A percentile compares a stretch with the other conserved stretches of the same genome.
These are phyloP conservation scores for Strobilomyces echinocephalus DNA, from an alignment of 768 basidiomycete genomes.

Conservation along the genomic window DNA sequence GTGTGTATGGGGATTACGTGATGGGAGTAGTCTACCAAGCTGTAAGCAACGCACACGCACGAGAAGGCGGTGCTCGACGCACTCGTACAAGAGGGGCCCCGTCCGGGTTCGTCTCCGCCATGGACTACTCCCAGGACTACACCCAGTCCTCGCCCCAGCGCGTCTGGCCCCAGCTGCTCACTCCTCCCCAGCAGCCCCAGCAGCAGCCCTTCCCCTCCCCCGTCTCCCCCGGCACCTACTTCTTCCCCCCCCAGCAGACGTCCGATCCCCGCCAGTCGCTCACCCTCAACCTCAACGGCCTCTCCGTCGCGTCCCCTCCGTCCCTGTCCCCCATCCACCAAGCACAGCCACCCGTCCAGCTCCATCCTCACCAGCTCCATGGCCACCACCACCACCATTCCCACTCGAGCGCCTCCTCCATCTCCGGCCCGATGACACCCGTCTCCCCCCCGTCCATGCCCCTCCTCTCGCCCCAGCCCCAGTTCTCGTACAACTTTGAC, in stretches of 20 bases:
- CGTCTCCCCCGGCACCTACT: slow-evolving; percentile 21
- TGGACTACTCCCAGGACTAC: slow-evolving; percentile 23
- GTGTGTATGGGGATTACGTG: slow-evolving; percentile 8
- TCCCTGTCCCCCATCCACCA: slow-evolving; percentile 58
- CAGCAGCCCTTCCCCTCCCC: slow-evolving; percentile 24
- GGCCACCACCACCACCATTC: slow-evolving; percentile 31
- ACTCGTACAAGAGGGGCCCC: slow-evolving; percentile 12
- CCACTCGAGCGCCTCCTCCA: slow-evolving; percentile 24
- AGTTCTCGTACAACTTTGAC: slow-evolving; percentile 45
- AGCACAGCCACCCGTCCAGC: slow-evolving; percentile 39
- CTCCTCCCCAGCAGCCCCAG: slow-evolving; percentile 9
- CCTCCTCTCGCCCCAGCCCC: slow-evolving; percentile 41
- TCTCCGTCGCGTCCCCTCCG: slow-evolving; percentile 63
- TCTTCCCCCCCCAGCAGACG: slow-evolving; percentile 16
- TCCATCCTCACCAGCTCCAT: slow-evolving; percentile 58
- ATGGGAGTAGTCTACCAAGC: slow-evolving; percentile 18
- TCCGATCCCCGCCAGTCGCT: slow-evolving; percentile 29
- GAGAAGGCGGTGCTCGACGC: slow-evolving; percentile 8
- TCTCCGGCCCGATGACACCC: slow-evolving; percentile 52
- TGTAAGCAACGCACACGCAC: slow-evolving; percentile 2
- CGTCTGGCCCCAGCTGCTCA: slow-evolving; percentile 17
- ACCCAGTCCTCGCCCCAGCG: slow-evolving; percentile 31
- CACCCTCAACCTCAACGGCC: slow-evolving; percentile 63
- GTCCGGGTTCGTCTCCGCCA: neutral
- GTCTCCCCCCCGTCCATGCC: slow-evolving; percentile 46